Conservation (phyloP, 768 basidiomycete species). For the Serendipita sp. region DNA sequence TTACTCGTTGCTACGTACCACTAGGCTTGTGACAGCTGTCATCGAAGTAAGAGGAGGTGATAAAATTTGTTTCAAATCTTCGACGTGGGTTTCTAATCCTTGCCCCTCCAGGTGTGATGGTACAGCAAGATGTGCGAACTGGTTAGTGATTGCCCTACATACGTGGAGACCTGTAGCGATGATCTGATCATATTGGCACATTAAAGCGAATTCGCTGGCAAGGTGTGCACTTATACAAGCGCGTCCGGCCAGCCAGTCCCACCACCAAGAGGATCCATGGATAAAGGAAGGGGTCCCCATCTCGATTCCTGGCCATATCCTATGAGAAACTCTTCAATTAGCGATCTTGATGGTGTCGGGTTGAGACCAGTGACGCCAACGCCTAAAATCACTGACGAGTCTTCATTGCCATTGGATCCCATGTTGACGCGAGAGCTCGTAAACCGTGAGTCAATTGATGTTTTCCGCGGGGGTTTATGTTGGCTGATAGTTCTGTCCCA, state of each 20-base stretch:
- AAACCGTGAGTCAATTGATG: constrained; percentile 34
- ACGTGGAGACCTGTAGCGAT: constrained; percentile 6
- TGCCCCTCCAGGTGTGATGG: constrained; percentile 25
- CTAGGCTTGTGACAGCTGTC: constrained; percentile 66
- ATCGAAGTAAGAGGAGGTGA: constrained; percentile 71
- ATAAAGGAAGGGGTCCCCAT: constrained; percentile 25
- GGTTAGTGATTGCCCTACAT: constrained; percentile 26
- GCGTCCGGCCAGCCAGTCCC: constrained; percentile 65
- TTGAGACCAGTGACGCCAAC: constrained; percentile 10
- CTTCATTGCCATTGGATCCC: constrained; percentile 38
- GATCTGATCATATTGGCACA: neutral
- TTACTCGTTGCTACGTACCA: neutral
- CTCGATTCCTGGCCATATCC: constrained; percentile 19
- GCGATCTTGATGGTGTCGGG: constrained; percentile 21
- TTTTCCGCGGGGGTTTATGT: neutral
- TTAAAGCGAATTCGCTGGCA: constrained; percentile 61
- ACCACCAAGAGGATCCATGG: constrained; percentile 37
- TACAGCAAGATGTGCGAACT: constrained; percentile 74
- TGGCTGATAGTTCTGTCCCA: constrained; percentile 11
- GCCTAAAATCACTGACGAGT: constrained; percentile 20
- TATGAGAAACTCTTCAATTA: constrained; percentile 17
- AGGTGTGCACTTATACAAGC: constrained; percentile 68
- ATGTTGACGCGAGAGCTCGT: constrained; percentile 56
- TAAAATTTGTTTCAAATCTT: constrained; percentile 14
- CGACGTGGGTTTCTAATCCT: too few relatives aligned